A percentile compares a stretch with the other conserved stretches of the same genome.
Evolutionary conservation across 371 early-diverging fungal species (phyloP).

Genomic region (Cokeromyces recurvatus): DNA sequence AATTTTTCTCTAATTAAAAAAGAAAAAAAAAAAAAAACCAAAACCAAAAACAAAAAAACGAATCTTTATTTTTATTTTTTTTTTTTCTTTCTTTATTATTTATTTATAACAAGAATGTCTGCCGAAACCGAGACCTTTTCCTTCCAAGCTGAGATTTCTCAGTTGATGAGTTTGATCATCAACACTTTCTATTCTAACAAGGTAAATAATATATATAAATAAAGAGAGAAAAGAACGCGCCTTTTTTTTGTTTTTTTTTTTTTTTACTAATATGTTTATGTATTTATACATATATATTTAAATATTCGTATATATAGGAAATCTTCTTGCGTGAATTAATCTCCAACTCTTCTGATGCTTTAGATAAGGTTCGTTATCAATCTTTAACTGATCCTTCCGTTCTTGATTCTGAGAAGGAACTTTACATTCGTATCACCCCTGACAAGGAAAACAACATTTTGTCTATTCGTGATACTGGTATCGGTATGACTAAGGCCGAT

Average conservation of each 20-base stretch:
- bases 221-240: not conserved
- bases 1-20: no score
- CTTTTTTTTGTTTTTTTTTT: no score
- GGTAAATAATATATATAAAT: slow-evolving; percentile 17
- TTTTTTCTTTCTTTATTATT: slow-evolving; percentile 15
- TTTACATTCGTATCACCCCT: slow-evolving; percentile 61
- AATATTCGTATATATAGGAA: slow-evolving; percentile 35
- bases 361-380: slow-evolving; percentile 76
- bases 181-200: slow-evolving; percentile 52
- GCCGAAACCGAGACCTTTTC: slow-evolving; percentile 66
- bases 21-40: no score
- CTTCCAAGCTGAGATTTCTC: slow-evolving; percentile 93
- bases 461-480: slow-evolving; percentile 79
- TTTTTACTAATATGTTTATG: no score
- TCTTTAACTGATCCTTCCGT: slow-evolving; percentile 54
- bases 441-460: slow-evolving; percentile 59
- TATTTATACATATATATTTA: not conserved
- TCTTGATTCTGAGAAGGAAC: slow-evolving; percentile 49
- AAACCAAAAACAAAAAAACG: no score
- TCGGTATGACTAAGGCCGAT: slow-evolving; percentile 89
- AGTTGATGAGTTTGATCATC: slow-evolving; percentile 91
- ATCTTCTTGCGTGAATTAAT: slow-evolving; percentile 86
- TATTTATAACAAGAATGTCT: slow-evolving; percentile 21
- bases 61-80: not conserved
- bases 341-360: slow-evolving; percentile 84